These are phyloP conservation scores for Phanerochaete carnosa DNA, from an alignment of 768 basidiomycete genomes.

Conservation along the genomic window DNA sequence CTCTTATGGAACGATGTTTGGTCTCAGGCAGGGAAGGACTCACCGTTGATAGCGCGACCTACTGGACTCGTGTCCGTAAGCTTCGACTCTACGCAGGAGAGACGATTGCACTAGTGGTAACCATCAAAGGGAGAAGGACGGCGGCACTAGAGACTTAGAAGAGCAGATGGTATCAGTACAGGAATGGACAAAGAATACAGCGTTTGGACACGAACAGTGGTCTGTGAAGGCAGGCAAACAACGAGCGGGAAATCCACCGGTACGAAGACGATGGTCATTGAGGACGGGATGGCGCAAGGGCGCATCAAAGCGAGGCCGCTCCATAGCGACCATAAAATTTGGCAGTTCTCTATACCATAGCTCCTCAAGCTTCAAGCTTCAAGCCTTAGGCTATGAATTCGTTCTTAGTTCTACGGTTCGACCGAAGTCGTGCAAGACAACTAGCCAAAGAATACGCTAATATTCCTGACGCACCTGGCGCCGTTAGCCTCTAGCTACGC, in stretches of 20 bases:
- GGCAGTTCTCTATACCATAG: neutral
- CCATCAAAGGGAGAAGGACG: conserved; percentile 4
- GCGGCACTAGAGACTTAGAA: conserved; percentile 1
- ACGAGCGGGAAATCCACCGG: neutral
- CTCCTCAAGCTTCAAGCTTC: neutral
- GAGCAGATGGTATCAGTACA: neutral
- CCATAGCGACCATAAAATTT: neutral
- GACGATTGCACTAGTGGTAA: neutral
- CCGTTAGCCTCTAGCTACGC: too few relatives aligned
- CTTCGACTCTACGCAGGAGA: conserved; percentile 14
- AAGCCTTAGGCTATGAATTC: too few relatives aligned
- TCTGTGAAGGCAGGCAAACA: conserved; percentile 7
- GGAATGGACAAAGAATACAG: neutral
- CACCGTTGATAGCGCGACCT: conserved; percentile 15
- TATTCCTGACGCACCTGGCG: too few relatives aligned
- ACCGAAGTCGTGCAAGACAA: too few relatives aligned
- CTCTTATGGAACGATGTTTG: conserved; percentile 26
- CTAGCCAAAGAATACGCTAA: too few relatives aligned
- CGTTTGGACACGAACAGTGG: neutral
- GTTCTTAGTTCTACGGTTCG: too few relatives aligned
- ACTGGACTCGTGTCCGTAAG: conserved; percentile 24
- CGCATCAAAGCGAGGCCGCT: neutral
- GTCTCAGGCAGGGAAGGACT: conserved; percentile 23
- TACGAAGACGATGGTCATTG: conserved; percentile 7
- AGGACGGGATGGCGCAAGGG: neutral